Evolutionary conservation across 1,139 yeast genomes (phyloP), one percentile per base, ranked within the genome.

Genomic region (Yamadazyma membranifaciens): DNA sequence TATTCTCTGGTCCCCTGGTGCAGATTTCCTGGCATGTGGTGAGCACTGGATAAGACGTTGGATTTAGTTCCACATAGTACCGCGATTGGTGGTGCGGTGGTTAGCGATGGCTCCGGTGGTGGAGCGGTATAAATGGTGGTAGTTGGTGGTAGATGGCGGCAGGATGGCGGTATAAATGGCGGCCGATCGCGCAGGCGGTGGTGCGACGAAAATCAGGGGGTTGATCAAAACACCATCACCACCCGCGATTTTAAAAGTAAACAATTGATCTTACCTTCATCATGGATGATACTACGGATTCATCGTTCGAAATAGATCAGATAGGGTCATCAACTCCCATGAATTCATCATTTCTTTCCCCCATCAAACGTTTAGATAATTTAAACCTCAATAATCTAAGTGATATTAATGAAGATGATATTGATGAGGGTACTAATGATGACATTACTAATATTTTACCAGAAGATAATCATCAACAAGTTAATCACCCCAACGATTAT

Each of bases 291-390:
- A 36, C 45, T 10, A 31, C 31, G 3, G 40, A 36, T 13, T 33
- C 29, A n/a, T 47, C 49, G n/a, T 45, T 46, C 29, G 50, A 46
- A 27, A 29, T 41, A 17, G 47, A 45, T 26, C 42, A 46, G 27
- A 49, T 42, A 9, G 52, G 51, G 12, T 37, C 48, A 4, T 45
- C 51, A 26, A 52, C 56, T 2, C 56, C 56, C 33, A 42, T 46
- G 40, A 50, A 50, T 39, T 47, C 50, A 9, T 54, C 69, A 15
- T 69, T 71, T 41, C 45, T 63, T 20, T 69, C 75, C 1, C 77
- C 77, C 10, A 60, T 65, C 41, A 59, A 57, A 38, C 57, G 57
- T 42, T 56, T 67, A 31, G 62, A 62, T 45, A 57, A 60, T 30
- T 47, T 67, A 31, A 66, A 67, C 43, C 43, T 65, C 15, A 55